A percentile compares a stretch with the other conserved stretches of the same genome.
Evolutionary conservation across 1,284 basidiomycete genomes (phyloP).

Genomic region (Somion occarium): DNA sequence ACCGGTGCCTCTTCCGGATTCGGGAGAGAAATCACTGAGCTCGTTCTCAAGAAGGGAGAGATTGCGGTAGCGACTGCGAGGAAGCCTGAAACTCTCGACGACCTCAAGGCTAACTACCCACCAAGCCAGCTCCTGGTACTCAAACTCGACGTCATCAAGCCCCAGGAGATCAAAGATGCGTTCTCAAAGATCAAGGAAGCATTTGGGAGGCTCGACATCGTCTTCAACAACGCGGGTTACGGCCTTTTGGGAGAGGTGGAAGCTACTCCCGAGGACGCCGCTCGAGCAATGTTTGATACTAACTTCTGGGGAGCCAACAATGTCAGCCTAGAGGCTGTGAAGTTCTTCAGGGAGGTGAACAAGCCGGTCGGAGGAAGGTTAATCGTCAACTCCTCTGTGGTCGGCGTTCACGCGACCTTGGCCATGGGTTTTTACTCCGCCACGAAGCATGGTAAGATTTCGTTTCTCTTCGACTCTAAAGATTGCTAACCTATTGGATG

Average conservation of each 20-base stretch:
- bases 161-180: slow-evolving; percentile 25
- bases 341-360: slow-evolving; percentile 35
- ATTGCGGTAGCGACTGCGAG: slow-evolving; percentile 29
- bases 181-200: slow-evolving; percentile 28
- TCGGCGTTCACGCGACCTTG: slow-evolving; percentile 20
- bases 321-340: slow-evolving; percentile 30
- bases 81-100: slow-evolving; percentile 19
- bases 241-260: slow-evolving; percentile 32
- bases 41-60: slow-evolving; percentile 24
- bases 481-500: neutral
- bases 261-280: slow-evolving; percentile 25
- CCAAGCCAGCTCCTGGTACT: slow-evolving; percentile 29
- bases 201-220: slow-evolving; percentile 40
- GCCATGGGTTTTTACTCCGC: slow-evolving; percentile 28
- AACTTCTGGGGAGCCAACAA: slow-evolving; percentile 34
- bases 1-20: slow-evolving; percentile 31
- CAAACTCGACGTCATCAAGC: slow-evolving; percentile 34
- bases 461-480: neutral
- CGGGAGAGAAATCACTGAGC: slow-evolving; percentile 23
- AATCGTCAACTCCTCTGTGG: slow-evolving; percentile 26
- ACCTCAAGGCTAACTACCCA: slow-evolving; percentile 17
- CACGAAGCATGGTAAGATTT: slow-evolving; percentile 20
- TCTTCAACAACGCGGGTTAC: slow-evolving; percentile 39
- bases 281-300: slow-evolving; percentile 29
- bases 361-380: slow-evolving; percentile 30